A percentile compares a stretch with the other conserved stretches of the same genome.
Conservation (phyloP, 1,139 yeast genomes). For the Pneumocystis canis region DNA sequence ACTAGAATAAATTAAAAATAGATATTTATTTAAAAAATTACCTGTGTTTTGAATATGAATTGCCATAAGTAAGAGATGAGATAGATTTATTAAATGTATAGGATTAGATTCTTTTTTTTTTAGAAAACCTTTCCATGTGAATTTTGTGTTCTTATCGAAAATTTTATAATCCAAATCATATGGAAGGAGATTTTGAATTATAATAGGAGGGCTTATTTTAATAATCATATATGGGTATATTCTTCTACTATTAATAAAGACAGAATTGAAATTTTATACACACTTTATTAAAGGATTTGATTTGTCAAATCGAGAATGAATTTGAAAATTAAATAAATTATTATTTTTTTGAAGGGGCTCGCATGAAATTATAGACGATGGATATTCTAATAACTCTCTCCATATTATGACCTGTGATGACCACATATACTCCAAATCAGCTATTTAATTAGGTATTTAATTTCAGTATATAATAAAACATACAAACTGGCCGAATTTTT, state of each 20-base stretch:
- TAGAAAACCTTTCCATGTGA: constrained; percentile 53
- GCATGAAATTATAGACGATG: constrained; percentile 46
- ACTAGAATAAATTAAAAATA: constrained; percentile 32
- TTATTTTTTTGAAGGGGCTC: constrained; percentile 28
- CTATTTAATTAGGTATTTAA: constrained; percentile 6
- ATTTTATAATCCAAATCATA: constrained; percentile 62
- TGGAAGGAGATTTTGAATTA: constrained; percentile 73
- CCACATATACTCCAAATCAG: constrained; percentile 48
- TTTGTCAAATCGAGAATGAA: constrained; percentile 48
- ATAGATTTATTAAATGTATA: constrained; percentile 67
- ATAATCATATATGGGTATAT: constrained; percentile 77
- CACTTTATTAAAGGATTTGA: constrained; percentile 1
- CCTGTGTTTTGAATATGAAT: constrained; percentile 43
- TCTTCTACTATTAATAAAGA: constrained; percentile 26
- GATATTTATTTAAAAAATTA: not conserved
- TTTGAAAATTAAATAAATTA: constrained; percentile 49
- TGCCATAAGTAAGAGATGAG: constrained; percentile 54
- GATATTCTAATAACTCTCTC: constrained; percentile 40
- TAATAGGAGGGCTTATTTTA: constrained; percentile 71
- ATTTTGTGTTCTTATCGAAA: constrained; percentile 59
- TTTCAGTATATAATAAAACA: not conserved
- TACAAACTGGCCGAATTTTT: constrained; percentile 43
- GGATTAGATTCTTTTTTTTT: constrained; percentile 51
- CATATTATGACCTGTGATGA: constrained; percentile 47
- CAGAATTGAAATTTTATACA: constrained; percentile 16